Conservation (phyloP, 225 moss, liverwort and hornwort genomes). For the Physcomitrellopsis africana region DNA sequence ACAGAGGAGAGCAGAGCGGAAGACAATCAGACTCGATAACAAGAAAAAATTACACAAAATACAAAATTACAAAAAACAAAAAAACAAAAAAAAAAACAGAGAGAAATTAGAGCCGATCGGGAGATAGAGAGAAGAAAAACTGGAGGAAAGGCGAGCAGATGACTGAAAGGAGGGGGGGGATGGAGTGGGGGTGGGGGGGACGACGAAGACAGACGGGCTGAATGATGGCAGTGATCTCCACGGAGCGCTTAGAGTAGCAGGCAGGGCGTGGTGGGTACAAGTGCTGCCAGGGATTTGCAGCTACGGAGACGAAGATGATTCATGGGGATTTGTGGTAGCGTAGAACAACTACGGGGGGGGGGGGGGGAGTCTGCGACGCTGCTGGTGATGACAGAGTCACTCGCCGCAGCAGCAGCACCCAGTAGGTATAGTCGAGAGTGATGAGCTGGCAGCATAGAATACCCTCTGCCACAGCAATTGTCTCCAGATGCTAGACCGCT, state of each 20-base stretch:
- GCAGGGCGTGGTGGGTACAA: conserved; percentile 31
- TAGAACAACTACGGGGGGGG: background rate
- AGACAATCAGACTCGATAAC: too few relatives aligned
- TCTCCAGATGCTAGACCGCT: conserved; percentile 43
- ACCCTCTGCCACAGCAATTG: conserved; percentile 50
- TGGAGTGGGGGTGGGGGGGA: background rate
- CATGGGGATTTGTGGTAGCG: background rate
- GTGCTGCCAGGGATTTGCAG: conserved; percentile 4
- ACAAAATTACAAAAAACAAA: background rate
- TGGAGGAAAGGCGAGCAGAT: conserved; percentile 13
- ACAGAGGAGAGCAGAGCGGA: too few relatives aligned
- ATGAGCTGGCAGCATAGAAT: conserved; percentile 53
- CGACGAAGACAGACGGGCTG: background rate
- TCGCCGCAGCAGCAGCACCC: background rate
- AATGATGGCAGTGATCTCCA: conserved; percentile 33
- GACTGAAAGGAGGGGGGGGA: background rate
- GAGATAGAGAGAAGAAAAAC: background rate
- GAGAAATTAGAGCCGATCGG: background rate
- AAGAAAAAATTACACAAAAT: too few relatives aligned
- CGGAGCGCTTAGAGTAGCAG: conserved; percentile 34
- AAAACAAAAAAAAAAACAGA: too few relatives aligned
- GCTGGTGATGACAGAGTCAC: background rate
- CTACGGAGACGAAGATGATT: background rate
- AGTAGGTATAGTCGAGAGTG: conserved; percentile 13
- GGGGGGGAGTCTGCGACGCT: background rate